phyloP scores from a whole-genome alignment of 306 rosid genomes.

The Crataegus laevigata region DNA sequence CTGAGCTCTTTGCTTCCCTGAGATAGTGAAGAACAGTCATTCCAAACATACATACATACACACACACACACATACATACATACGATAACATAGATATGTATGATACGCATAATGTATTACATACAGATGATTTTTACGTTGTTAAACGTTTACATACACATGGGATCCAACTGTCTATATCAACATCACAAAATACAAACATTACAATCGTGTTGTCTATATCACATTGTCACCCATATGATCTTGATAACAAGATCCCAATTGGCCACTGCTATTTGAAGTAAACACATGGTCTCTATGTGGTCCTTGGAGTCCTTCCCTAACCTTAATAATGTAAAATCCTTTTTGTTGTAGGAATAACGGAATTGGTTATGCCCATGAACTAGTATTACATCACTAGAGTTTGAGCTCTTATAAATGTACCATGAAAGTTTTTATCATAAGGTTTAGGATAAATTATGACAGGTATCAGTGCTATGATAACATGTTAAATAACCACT shows the following conservation, averaged over 20 bases:
- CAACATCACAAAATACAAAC: not conserved
- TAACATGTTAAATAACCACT: not conserved
- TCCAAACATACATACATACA: not conserved
- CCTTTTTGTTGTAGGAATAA: not conserved
- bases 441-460: not conserved
- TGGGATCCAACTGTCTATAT: not conserved
- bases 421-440: not conserved
- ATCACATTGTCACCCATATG: not conserved
- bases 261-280: not conserved
- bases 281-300: not conserved
- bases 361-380: not conserved
- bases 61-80: not conserved
- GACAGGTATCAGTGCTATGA: not conserved
- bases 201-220: not conserved
- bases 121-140: not conserved
- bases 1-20: not conserved
- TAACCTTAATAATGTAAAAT: not conserved
- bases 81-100: too few species aligned
- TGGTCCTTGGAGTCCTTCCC: not conserved
- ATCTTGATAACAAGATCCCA: not conserved
- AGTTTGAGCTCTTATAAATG: not conserved
- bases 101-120: not conserved
- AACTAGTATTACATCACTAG: not conserved
- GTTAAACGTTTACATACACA: not conserved
- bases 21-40: not conserved